Percentiles rank a stretch among this genome's conserved stretches.
phyloP scores from a whole-genome alignment of 2,329 filamentous ascomycete genomes.

The Raffaelea arxii region DNA sequence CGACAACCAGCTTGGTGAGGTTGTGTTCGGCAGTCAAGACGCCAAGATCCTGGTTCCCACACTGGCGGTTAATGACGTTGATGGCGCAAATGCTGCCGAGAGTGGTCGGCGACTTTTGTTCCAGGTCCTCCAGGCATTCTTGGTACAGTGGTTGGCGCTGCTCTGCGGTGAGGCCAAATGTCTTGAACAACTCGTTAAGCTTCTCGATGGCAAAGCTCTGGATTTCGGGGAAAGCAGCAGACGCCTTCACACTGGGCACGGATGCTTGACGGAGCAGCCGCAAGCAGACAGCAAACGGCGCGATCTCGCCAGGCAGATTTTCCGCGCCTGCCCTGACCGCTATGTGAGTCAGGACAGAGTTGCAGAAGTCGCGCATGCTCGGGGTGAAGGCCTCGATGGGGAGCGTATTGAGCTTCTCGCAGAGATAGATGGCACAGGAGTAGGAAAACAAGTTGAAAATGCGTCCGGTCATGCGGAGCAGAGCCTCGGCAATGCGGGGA shows the following conservation, averaged over 20 bases:
- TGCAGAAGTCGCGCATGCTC: constrained; percentile 52
- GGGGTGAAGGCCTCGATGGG: constrained; percentile 54
- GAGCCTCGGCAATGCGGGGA: constrained; percentile 71
- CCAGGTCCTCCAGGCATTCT: constrained; percentile 60
- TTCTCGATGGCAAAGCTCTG: constrained; percentile 54
- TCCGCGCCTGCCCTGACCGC: constrained; percentile 25
- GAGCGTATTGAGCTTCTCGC: constrained; percentile 57
- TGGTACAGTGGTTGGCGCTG: constrained; percentile 54
- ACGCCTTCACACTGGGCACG: constrained; percentile 39
- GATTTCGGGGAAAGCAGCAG: constrained; percentile 50
- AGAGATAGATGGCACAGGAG: constrained; percentile 52
- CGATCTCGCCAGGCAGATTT: constrained; percentile 20
- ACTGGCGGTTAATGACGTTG: constrained; percentile 34
- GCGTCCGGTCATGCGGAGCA: constrained; percentile 52
- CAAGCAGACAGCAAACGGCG: constrained; percentile 45
- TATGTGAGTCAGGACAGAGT: constrained; percentile 42
- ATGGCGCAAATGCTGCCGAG: constrained; percentile 66
- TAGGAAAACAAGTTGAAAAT: constrained; percentile 40
- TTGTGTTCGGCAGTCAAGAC: constrained; percentile 51
- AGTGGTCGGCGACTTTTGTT: constrained; percentile 49
- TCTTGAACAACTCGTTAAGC: constrained; percentile 48
- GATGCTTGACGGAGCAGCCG: constrained; percentile 65
- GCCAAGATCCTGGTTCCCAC: constrained; percentile 41
- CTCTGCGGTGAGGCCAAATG: constrained; percentile 39
- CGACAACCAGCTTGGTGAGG: constrained; percentile 50